Evolutionary conservation across 371 early-diverging fungal genomes (phyloP).

Genomic region (Apophysomyces elegans): DNA sequence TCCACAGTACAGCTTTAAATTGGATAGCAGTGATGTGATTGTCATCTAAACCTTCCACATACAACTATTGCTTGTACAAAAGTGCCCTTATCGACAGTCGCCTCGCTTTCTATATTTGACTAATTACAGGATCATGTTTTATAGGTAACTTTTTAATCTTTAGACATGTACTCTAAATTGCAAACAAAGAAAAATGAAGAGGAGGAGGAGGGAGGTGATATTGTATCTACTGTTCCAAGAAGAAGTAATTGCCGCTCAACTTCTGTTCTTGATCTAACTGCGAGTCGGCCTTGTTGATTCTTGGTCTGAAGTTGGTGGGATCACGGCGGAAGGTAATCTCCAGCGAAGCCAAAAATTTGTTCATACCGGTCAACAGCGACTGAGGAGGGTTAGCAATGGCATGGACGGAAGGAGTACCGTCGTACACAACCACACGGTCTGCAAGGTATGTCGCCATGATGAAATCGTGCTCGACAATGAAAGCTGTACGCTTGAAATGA

Average conservation of each 20-base stretch:
- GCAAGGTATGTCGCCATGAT: constrained; percentile 99
- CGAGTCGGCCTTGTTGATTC: constrained; percentile 99
- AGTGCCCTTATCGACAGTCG: no score
- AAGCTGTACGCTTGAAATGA: constrained; percentile 97
- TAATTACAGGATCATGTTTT: not conserved
- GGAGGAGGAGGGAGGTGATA: constrained; percentile 7
- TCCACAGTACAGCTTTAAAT: no score
- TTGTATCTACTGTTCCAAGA: constrained; percentile 73
- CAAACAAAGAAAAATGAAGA: not conserved
- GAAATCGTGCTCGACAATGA: constrained; percentile 99
- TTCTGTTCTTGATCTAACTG: constrained; percentile 99
- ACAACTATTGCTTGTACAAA: no score
- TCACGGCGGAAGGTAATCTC: constrained; percentile 99
- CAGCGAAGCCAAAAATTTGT: constrained; percentile 94
- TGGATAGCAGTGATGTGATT: no score
- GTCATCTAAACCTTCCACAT: no score
- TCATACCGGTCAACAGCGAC: constrained; percentile 96
- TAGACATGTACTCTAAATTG: not conserved
- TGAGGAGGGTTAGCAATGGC: constrained; percentile 92
- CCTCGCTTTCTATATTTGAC: no score
- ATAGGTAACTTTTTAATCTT: not conserved
- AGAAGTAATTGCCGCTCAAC: constrained; percentile 92
- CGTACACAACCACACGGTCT: constrained; percentile 98
- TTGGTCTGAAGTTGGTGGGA: constrained; percentile 98
- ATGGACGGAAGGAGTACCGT: constrained; percentile 90